Evolutionary conservation across 2,329 filamentous ascomycete genomes (phyloP).

Genomic region (Albophoma yamanashiensis): DNA sequence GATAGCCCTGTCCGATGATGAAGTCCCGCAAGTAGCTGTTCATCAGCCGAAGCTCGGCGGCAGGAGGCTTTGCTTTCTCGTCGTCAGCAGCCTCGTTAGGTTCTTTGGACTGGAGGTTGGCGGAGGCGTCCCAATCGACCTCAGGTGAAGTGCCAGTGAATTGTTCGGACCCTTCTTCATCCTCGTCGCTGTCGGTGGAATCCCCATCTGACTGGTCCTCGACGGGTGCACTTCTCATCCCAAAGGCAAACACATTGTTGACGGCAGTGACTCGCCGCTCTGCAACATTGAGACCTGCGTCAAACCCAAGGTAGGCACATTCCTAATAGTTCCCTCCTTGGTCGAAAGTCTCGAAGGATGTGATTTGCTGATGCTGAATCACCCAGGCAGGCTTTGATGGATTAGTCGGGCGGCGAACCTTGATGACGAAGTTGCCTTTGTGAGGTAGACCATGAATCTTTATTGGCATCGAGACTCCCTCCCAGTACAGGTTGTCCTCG

Average conservation of each 20-base stretch:
- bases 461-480: not conserved
- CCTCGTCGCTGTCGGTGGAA: not conserved
- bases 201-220: not conserved
- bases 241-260: not conserved
- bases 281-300: not conserved
- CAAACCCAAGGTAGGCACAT: not conserved
- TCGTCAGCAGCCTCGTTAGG: too few species aligned
- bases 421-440: not conserved
- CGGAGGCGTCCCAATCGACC: too few species aligned
- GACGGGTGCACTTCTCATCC: not conserved
- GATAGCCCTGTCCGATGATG: not conserved
- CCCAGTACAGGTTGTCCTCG: not conserved
- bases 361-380: not conserved
- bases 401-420: not conserved
- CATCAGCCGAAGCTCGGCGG: not conserved
- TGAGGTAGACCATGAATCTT: not conserved
- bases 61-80: too few species aligned
- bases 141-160: too few species aligned
- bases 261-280: not conserved
- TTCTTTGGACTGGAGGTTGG: too few species aligned
- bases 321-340: not conserved
- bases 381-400: not conserved
- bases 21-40: not conserved
- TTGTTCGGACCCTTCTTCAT: not conserved
- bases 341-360: not conserved